Percentiles rank a stretch among this genome's conserved stretches.
Conservation (phyloP, 257 asterid genomes). For the Gynochthodes officinalis region DNA sequence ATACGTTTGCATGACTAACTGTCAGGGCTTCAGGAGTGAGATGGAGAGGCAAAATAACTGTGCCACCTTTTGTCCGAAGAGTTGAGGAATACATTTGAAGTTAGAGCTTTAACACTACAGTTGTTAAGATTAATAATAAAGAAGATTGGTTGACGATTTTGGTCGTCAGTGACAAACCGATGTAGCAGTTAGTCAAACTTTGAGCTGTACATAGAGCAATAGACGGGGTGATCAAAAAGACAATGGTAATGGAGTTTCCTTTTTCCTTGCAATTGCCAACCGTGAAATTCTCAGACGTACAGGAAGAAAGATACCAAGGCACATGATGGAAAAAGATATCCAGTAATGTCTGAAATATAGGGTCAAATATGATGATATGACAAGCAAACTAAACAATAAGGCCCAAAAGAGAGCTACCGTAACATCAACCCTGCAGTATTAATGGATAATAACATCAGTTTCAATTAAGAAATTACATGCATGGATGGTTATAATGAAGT, state of each 20-base stretch:
- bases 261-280: conserved; percentile 56
- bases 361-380: conserved; percentile 53
- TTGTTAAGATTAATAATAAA: no score
- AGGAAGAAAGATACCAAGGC: conserved; percentile 51
- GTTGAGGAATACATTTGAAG: conserved; percentile 10
- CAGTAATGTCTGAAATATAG: conserved; percentile 53
- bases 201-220: not conserved
- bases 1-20: conserved; percentile 17
- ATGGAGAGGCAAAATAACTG: conserved; percentile 8
- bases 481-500: not conserved
- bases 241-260: conserved; percentile 55
- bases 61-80: conserved; percentile 23
- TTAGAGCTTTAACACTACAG: conserved; percentile 15
- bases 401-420: conserved; percentile 51
- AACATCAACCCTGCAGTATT: conserved; percentile 57
- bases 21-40: conserved; percentile 4
- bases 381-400: conserved; percentile 41
- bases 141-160: no score
- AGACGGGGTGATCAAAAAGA: conserved; percentile 36
- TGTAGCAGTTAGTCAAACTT: conserved; percentile 9
- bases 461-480: not conserved
- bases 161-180: no score
- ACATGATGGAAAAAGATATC: conserved; percentile 45
- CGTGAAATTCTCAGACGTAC: conserved; percentile 56
- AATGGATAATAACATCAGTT: not conserved